Conservation (phyloP, 352 stramenopile species). For the Phytophthora macrochlamydospora region DNA sequence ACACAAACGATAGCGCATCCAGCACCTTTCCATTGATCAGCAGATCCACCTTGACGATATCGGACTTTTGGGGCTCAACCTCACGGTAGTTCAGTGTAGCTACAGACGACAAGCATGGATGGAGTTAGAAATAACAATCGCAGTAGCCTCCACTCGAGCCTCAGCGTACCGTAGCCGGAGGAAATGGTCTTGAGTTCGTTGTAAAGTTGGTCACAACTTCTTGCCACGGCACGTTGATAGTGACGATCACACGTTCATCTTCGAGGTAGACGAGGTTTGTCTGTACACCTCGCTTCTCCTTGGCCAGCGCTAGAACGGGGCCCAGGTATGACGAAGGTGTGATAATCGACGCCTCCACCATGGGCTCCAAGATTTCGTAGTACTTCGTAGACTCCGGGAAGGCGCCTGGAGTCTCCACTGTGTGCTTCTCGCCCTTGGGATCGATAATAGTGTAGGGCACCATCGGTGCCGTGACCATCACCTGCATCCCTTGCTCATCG, state of each 20-base stretch:
- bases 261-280: conserved; percentile 96
- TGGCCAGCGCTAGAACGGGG: conserved; percentile 94
- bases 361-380: conserved; percentile 93
- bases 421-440: conserved; percentile 37
- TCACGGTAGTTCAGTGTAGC: conserved; percentile 95
- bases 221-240: conserved; percentile 96
- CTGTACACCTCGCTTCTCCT: conserved; percentile 89
- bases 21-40: conserved; percentile 95
- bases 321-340: conserved; percentile 95
- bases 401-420: conserved; percentile 76
- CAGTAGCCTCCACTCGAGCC: background rate
- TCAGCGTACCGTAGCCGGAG: conserved; percentile 91
- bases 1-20: conserved; percentile 98
- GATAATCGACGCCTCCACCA: conserved; percentile 97
- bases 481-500: conserved; percentile 97
- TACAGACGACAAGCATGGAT: conserved; percentile 27
- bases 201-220: conserved; percentile 99
- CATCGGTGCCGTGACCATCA: conserved; percentile 98
- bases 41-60: conserved; percentile 96
- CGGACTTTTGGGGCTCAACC: conserved; percentile 87
- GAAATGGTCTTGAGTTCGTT: conserved; percentile 97
- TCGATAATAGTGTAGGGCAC: conserved; percentile 96
- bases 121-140: conserved; percentile 1
- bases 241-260: conserved; percentile 94
- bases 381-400: conserved; percentile 89